phyloP scores from a whole-genome alignment of 768 basidiomycete species.

The Lentinus tigrinus region DNA sequence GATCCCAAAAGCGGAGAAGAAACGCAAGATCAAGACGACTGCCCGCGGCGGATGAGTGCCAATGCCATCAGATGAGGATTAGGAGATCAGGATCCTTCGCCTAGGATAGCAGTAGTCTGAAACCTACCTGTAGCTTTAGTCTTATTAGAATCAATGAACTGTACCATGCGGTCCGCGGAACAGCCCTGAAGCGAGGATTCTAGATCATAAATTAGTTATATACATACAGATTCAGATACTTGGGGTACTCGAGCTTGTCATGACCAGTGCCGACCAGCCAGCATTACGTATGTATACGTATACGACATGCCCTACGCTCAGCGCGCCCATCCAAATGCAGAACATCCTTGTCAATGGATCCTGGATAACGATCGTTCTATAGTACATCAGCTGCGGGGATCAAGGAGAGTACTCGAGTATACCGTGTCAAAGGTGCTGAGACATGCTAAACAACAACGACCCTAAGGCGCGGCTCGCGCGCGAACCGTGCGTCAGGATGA shows the following conservation, averaged over 20 bases:
- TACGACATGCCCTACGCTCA: neutral
- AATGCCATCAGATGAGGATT: neutral
- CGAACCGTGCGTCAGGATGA: neutral
- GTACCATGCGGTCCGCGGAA: neutral
- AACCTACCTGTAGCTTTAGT: neutral
- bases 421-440: neutral
- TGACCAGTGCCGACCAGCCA: too few relatives aligned
- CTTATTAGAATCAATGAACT: neutral
- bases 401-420: neutral
- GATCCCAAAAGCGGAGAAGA: slow-evolving; percentile 96
- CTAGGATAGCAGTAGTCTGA: too few relatives aligned
- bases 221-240: neutral
- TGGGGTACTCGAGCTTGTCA: neutral
- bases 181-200: neutral
- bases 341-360: slow-evolving; percentile 1
- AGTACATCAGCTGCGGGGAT: slow-evolving; percentile 5
- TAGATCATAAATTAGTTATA: neutral
- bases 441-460: slow-evolving; percentile 4
- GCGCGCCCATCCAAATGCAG: slow-evolving; percentile 2
- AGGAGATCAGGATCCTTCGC: too few relatives aligned
- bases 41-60: slow-evolving; percentile 27
- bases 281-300: neutral
- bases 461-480: neutral
- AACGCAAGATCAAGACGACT: slow-evolving; percentile 66
- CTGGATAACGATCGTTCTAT: slow-evolving; percentile 7